Conservation (phyloP, 495 filamentous ascomycete species). For the Apiosordaria backusii region DNA sequence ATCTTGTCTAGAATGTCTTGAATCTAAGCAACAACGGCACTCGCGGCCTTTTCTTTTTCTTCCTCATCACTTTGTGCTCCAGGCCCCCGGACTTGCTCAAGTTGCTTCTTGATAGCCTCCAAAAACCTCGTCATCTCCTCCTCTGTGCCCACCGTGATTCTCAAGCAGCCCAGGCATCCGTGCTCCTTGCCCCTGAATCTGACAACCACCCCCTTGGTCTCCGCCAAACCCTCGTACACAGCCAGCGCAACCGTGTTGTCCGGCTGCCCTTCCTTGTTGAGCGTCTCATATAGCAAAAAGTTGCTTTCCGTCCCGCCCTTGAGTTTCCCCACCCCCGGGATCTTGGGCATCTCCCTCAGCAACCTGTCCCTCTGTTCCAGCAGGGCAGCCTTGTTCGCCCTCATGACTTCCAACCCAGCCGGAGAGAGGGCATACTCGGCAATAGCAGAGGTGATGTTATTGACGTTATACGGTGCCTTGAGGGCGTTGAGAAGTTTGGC, state of each 20-base stretch:
- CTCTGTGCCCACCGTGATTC: conserved; percentile 91
- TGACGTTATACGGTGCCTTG: conserved; percentile 95
- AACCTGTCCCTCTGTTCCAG: conserved; percentile 73
- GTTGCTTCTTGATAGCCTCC: conserved; percentile 58
- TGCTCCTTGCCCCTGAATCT: conserved; percentile 88
- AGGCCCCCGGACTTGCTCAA: conserved; percentile 11
- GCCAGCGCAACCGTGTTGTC: conserved; percentile 73
- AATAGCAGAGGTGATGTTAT: conserved; percentile 77
- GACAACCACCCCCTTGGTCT: conserved; percentile 86
- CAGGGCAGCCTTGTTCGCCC: conserved; percentile 60
- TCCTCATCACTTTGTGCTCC: conserved; percentile 32
- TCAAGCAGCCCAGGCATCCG: conserved; percentile 81
- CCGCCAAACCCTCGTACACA: conserved; percentile 79
- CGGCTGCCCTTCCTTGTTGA: conserved; percentile 67
- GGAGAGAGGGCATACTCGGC: conserved; percentile 66
- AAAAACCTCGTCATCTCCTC: conserved; percentile 77
- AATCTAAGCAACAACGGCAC: background rate
- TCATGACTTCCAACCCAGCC: conserved; percentile 68
- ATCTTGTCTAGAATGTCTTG: background rate
- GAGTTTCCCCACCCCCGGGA: conserved; percentile 76
- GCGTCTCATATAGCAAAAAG: conserved; percentile 84
- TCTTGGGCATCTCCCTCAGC: conserved; percentile 65
- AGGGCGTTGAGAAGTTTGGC: conserved; percentile 76
- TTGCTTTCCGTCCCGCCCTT: conserved; percentile 78
- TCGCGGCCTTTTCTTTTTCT: conserved; percentile 28